These are phyloP conservation scores for Phytophthora colocasiae DNA, from an alignment of 352 stramenopile species.

Conservation along the genomic window DNA sequence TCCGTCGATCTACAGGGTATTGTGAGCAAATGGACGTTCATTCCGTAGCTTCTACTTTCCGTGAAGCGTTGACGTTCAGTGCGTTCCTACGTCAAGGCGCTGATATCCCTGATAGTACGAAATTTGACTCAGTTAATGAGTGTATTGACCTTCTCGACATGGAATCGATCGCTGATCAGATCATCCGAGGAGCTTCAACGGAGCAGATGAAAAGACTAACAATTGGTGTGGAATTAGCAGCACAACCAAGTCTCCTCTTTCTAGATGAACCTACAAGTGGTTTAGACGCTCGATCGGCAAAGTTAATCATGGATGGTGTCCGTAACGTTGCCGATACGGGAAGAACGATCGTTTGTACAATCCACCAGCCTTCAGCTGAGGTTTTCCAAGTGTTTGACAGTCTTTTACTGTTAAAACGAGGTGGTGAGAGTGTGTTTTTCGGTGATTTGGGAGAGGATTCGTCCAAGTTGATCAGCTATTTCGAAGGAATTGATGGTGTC, in stretches of 20 bases:
- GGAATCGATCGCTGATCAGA: slow-evolving; percentile 45
- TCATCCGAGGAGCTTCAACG: slow-evolving; percentile 49
- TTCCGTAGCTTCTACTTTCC: neutral
- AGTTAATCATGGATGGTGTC: slow-evolving; percentile 89
- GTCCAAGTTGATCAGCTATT: slow-evolving; percentile 33
- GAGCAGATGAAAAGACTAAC: slow-evolving; percentile 70
- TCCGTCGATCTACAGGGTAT: slow-evolving; percentile 36
- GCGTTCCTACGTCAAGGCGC: too few relatives aligned
- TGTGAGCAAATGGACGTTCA: slow-evolving; percentile 26
- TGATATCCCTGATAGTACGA: too few relatives aligned
- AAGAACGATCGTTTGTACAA: slow-evolving; percentile 30
- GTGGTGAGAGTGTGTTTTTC: slow-evolving; percentile 59
- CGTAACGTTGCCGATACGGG: slow-evolving; percentile 85
- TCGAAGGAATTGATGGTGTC: slow-evolving; percentile 37
- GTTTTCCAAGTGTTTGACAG: slow-evolving; percentile 86
- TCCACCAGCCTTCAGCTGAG: slow-evolving; percentile 79
- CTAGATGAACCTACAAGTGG: slow-evolving; percentile 91
- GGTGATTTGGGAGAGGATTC: slow-evolving; percentile 52
- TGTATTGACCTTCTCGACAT: slow-evolving; percentile 51
- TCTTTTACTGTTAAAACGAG: slow-evolving; percentile 65
- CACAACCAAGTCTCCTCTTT: slow-evolving; percentile 89
- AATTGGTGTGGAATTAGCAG: slow-evolving; percentile 79
- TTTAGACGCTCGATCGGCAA: slow-evolving; percentile 86
- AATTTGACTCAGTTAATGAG: slow-evolving; percentile 33
- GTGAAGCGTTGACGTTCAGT: too few relatives aligned